Percentiles rank a stretch among this genome's conserved stretches.
Evolutionary conservation across 495 filamentous ascomycete genomes (phyloP).

Genomic region (Lasiosphaeria ovina): DNA sequence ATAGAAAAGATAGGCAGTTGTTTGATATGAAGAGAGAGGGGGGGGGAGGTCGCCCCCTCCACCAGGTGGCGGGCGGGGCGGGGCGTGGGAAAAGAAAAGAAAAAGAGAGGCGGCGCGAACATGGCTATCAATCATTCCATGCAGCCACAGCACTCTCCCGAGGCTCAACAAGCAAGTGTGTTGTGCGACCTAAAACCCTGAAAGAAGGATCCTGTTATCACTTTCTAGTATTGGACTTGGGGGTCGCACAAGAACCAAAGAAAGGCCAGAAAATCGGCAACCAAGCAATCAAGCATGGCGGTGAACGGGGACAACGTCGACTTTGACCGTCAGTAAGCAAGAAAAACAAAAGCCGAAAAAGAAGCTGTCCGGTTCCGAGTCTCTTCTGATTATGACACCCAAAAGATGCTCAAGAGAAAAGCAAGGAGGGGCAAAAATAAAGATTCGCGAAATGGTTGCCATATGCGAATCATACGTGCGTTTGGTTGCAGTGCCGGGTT

Average conservation of each 20-base stretch:
- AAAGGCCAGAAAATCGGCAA: too few relatives aligned
- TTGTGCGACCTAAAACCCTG: too few relatives aligned
- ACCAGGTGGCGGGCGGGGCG: neutral
- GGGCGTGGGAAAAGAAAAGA: neutral
- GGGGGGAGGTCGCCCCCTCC: neutral
- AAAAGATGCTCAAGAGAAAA: neutral
- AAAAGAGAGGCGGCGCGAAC: neutral
- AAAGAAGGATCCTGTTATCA: constrained; percentile 2
- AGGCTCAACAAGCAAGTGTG: neutral
- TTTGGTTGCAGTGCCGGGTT: constrained; percentile 10
- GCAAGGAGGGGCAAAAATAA: neutral
- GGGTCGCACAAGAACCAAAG: neutral
- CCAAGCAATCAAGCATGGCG: too few relatives aligned
- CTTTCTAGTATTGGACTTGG: neutral
- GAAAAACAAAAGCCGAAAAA: too few relatives aligned
- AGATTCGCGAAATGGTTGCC: constrained; percentile 3
- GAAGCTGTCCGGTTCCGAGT: too few relatives aligned
- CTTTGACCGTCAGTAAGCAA: too few relatives aligned
- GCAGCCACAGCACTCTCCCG: neutral
- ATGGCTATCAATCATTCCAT: neutral
- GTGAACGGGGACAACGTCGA: too few relatives aligned
- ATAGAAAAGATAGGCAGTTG: neutral
- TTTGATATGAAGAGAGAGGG: neutral
- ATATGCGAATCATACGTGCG: constrained; percentile 33
- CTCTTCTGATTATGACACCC: too few relatives aligned